Base-by-base conservation (phyloP, 2,329 filamentous ascomycete genomes). In the Didymellaceae sp. region DNA sequence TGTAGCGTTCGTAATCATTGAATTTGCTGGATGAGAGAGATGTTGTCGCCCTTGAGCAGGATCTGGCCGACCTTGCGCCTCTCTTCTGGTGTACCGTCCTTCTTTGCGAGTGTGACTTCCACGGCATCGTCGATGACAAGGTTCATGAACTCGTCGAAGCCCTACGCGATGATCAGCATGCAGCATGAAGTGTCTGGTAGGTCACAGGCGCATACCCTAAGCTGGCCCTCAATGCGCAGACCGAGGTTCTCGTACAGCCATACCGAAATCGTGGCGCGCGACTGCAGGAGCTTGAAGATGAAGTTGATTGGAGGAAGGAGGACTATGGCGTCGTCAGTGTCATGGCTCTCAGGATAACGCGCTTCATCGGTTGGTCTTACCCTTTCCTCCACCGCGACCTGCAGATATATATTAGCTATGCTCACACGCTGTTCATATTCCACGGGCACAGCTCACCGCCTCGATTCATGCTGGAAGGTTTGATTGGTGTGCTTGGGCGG, bases 91-190 rank as follows among this genome's bases (percentile, higher is more conserved):
- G 80, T 74, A 17, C 45, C 47, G 62, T 89, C 87, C 80, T 95
- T 96, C 57, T 89, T 91, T 46, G 90, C 80, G 70, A 91, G 84
- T 74, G 87, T 89, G 34, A 99, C 91, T 77, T 97, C 93, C 49
- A 97, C 86, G 22, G 94, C 94, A 65, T 99, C 91, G 70, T 99
- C 94, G 61, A 96, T 84, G 30, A 97, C 94, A 40, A 99, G 81
- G 78, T 99, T 99, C 92, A 99, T 97, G 78, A 97, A 99, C 76
- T 99, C 94, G 73, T 99, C 94, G 63, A 99, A 99, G 11, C 94
- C 92, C 91, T 96, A 56, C 28, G 26, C 57, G 20, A 4, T 35
- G 43, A n/a, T 71, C 40, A 72, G 57, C 42, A 52, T 31, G 3
- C 30, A 38, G 25, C 9, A 30, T 25, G 48, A 39, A 6, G 31